Evolutionary conservation across 2,329 filamentous ascomycete genomes (phyloP).

Genomic region (Aspergillus sp.): DNA sequence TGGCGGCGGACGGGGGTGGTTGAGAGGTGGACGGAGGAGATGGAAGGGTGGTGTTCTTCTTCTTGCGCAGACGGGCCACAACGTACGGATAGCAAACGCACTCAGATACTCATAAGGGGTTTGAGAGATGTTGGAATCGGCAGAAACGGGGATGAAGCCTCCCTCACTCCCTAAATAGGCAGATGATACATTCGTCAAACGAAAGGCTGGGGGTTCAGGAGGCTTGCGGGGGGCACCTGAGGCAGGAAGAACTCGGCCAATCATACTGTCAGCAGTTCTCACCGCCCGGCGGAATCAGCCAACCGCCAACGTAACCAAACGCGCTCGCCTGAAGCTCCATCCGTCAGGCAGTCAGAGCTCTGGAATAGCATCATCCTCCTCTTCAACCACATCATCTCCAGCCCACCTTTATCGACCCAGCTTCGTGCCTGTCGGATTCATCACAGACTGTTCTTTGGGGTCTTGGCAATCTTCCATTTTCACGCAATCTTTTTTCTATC

Average conservation of each 20-base stretch:
- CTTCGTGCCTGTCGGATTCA: too few relatives aligned
- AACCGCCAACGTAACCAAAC: conserved; percentile 18
- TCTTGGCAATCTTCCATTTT: conserved; percentile 14
- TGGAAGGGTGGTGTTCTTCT: background rate
- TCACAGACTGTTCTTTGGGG: too few relatives aligned
- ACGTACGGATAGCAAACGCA: background rate
- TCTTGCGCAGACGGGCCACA: background rate
- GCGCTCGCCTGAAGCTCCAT: conserved; percentile 11
- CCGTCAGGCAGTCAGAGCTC: too few relatives aligned
- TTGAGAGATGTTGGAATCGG: background rate
- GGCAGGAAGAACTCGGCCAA: background rate
- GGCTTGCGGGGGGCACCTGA: conserved; percentile 12
- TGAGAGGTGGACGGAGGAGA: background rate
- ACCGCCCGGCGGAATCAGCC: conserved; percentile 18
- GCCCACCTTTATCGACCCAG: too few relatives aligned
- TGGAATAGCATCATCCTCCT: too few relatives aligned
- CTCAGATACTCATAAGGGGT: background rate
- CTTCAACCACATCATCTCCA: too few relatives aligned
- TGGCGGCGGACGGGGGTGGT: conserved; percentile 12
- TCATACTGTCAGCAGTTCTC: background rate
- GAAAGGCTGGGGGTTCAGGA: conserved; percentile 10
- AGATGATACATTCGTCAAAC: too few relatives aligned
- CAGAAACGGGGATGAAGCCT: background rate
- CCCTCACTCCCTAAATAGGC: too few relatives aligned
- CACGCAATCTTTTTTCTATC: background rate